phyloP scores from a whole-genome alignment of 2,329 filamentous ascomycete species.

The Sporothrix euskadiensis region DNA sequence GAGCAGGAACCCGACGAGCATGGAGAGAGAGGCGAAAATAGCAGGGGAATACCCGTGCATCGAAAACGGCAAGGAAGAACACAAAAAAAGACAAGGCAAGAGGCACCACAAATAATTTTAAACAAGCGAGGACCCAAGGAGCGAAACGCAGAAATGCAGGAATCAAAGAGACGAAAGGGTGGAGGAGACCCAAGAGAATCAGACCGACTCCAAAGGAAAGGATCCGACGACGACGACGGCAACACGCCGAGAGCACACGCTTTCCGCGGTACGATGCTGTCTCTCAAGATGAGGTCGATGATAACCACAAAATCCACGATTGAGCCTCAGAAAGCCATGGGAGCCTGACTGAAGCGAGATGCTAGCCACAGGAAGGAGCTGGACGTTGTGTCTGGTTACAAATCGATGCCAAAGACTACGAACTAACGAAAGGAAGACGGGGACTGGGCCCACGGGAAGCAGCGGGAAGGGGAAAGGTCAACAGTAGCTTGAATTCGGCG shows the following conservation, averaged over 20 bases:
- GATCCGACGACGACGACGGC: neutral
- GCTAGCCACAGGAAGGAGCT: neutral
- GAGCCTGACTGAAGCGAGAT: neutral
- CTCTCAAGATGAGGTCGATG: neutral
- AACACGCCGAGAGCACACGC: neutral
- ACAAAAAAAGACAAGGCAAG: neutral
- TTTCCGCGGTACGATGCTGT: neutral
- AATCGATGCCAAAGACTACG: neutral
- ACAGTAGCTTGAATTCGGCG: neutral
- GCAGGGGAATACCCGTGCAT: neutral
- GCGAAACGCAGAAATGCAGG: neutral
- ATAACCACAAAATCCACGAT: neutral
- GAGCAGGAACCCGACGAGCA: neutral
- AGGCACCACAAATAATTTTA: slow-evolving; percentile 12
- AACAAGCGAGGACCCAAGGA: slow-evolving; percentile 1
- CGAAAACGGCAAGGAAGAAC: neutral
- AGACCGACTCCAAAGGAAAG: neutral
- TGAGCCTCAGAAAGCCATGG: neutral
- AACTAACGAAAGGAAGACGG: neutral
- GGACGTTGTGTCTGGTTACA: neutral
- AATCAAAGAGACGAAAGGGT: neutral
- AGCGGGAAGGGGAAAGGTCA: neutral
- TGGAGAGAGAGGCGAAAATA: neutral
- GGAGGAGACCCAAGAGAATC: neutral
- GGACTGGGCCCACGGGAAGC: slow-evolving; percentile 6